These are phyloP conservation scores for Entelexis sorbosivorans DNA, from an alignment of 1,139 yeast species.

Conservation along the genomic window DNA sequence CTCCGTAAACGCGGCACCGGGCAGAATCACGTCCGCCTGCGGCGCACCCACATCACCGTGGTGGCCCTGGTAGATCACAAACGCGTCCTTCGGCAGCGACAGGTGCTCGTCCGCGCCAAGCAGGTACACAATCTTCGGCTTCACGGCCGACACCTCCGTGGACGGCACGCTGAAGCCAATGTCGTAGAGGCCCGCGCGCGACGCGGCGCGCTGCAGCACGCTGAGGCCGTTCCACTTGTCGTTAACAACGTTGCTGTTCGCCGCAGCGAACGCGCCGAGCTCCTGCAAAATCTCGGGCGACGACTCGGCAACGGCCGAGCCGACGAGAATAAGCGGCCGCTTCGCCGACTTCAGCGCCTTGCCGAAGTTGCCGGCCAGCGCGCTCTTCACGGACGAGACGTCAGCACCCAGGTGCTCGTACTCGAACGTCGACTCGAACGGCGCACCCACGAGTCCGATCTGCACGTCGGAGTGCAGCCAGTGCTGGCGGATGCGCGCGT, in stretches of 20 bases:
- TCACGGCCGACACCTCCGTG: conserved; percentile 38
- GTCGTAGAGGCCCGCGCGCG: conserved; percentile 78
- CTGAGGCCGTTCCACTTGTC: conserved; percentile 77
- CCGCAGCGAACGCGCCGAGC: conserved; percentile 53
- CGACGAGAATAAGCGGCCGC: conserved; percentile 70
- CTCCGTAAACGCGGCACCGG: conserved; percentile 85
- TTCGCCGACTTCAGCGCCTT: conserved; percentile 55
- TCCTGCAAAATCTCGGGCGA: conserved; percentile 45
- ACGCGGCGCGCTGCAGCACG: conserved; percentile 74
- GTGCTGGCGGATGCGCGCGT: conserved; percentile 72
- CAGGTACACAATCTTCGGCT: conserved; percentile 68
- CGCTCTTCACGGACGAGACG: conserved; percentile 47
- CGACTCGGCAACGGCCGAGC: conserved; percentile 68
- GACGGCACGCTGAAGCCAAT: conserved; percentile 61
- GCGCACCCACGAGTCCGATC: conserved; percentile 62
- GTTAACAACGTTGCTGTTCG: conserved; percentile 51
- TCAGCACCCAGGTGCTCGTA: conserved; percentile 53
- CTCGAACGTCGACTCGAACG: conserved; percentile 67
- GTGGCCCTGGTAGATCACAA: conserved; percentile 85
- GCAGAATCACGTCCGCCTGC: conserved; percentile 75
- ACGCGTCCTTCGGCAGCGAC: conserved; percentile 63
- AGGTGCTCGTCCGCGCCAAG: conserved; percentile 76
- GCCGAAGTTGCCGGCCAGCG: conserved; percentile 61
- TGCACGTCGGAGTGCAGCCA: conserved; percentile 62
- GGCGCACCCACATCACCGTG: conserved; percentile 89